These are phyloP conservation scores for Aphanoascus verrucosus DNA, from an alignment of 2,329 filamentous ascomycete species.

Conservation along the genomic window DNA sequence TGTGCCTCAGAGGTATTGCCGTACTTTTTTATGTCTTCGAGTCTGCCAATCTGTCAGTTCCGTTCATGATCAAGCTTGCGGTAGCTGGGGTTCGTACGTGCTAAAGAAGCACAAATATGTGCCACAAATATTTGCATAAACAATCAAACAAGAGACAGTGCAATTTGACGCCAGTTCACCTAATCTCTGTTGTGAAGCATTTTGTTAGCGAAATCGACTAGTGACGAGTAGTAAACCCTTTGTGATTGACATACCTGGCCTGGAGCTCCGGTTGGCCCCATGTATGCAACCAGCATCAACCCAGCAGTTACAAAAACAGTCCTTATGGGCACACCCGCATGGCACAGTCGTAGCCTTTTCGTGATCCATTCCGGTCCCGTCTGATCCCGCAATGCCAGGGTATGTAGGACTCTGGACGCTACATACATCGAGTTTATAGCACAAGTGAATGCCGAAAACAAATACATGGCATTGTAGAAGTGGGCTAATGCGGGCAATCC, in stretches of 20 bases:
- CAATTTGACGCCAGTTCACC: slow-evolving; percentile 32
- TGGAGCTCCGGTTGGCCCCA: slow-evolving; percentile 31
- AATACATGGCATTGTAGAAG: slow-evolving; percentile 38
- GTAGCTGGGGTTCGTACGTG: slow-evolving; percentile 21
- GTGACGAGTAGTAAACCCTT: neutral
- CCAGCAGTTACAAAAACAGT: slow-evolving; percentile 32
- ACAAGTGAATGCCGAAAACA: slow-evolving; percentile 36
- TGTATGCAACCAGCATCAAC: slow-evolving; percentile 33
- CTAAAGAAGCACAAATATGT: slow-evolving; percentile 29
- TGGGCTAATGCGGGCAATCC: slow-evolving; percentile 30
- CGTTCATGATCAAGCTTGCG: neutral
- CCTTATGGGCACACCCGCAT: slow-evolving; percentile 32
- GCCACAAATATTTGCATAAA: slow-evolving; percentile 33
- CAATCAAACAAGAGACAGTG: slow-evolving; percentile 33
- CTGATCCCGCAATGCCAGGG: slow-evolving; percentile 30
- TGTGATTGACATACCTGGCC: slow-evolving; percentile 24
- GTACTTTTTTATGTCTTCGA: slow-evolving; percentile 31
- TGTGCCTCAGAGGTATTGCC: slow-evolving; percentile 28
- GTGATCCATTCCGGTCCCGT: slow-evolving; percentile 36
- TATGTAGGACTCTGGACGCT: slow-evolving; percentile 35
- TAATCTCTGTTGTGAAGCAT: slow-evolving; percentile 22
- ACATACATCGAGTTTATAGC: slow-evolving; percentile 37
- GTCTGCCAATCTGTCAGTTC: slow-evolving; percentile 20
- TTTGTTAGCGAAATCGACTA: neutral
- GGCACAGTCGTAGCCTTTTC: slow-evolving; percentile 27